Base-by-base conservation (phyloP, 2,329 filamentous ascomycete genomes). In the Cladophialophora carrionii region DNA sequence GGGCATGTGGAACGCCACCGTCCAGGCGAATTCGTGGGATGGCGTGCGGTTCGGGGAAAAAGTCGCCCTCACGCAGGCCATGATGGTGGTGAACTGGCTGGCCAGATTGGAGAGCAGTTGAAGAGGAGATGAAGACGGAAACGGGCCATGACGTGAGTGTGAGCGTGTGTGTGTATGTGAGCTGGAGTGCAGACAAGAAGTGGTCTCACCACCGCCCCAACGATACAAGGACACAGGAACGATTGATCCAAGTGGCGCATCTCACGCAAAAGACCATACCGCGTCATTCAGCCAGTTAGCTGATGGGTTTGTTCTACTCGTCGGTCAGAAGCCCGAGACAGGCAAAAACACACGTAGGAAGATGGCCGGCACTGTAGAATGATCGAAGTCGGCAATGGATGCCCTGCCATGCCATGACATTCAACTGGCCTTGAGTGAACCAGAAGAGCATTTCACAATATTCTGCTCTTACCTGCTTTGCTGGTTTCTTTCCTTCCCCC, bases 381-480 rank as follows among this genome's bases (percentile, higher is more conserved):
- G 37, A n/a, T 43, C 37, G 6, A 17, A 43, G 14, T 43, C 17
- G 37, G 37, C 10, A 43, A 43, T 8, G 12, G 20, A 26, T 52
- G 22, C 26, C 22, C 14, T 24, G 46, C 46, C 9, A 10, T 14
- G 43, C 29, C 41, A 41, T n/a, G n/a, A n/a, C n/a, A 43, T 43
- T 43, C 17, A 43, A 17, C 37, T 46, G 26, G 20, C 41, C 20
- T 22, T 24, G 26, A 17, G 34, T 43, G 17, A n/a, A 9, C 20
- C 3, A 60, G 31, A 52, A 61, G 71, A 76, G 79, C 79, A 81
- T 82, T 82, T 82, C 79, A 82, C 80, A 82, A 82, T 82, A 81
- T 81, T 81, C 80, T 81, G 80, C 78, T 74, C 68, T 46, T 68
- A 68, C 66, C 66, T 66, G 31, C 7, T 43, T 22, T 20, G 31